Percentiles rank a stretch among this genome's conserved stretches.
Conservation (phyloP, 2,329 filamentous ascomycete species). For the Herpotrichia juniperi region DNA sequence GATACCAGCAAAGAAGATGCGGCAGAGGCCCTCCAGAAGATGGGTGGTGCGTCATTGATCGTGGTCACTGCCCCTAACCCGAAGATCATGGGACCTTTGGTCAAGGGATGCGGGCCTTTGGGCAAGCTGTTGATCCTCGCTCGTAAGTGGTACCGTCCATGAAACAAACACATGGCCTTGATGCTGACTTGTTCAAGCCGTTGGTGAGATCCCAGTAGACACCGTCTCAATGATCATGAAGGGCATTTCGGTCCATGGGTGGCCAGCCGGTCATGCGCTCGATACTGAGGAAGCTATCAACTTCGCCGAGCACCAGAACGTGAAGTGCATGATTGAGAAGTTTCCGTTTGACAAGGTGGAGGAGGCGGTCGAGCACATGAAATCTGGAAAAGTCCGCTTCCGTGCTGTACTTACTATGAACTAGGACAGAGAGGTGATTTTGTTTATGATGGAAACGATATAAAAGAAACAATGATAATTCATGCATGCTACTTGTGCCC, state of each 20-base stretch:
- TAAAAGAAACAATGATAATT: constrained; percentile 13
- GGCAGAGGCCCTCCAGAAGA: constrained; percentile 56
- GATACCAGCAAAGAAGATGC: constrained; percentile 59
- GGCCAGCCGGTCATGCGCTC: constrained; percentile 60
- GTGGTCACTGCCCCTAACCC: constrained; percentile 69
- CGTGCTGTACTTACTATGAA: constrained; percentile 58
- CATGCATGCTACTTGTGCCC: constrained; percentile 6
- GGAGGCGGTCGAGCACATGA: constrained; percentile 58
- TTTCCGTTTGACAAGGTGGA: constrained; percentile 59
- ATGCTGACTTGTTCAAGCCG: constrained; percentile 32
- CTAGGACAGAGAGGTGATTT: constrained; percentile 21
- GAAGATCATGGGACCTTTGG: constrained; percentile 59
- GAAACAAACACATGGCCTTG: not conserved
- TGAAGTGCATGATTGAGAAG: constrained; percentile 61
- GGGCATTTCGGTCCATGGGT: constrained; percentile 56
- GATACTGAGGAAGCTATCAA: constrained; percentile 61
- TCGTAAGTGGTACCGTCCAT: constrained; percentile 33
- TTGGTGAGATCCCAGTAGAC: constrained; percentile 53
- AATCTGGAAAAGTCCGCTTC: constrained; percentile 57
- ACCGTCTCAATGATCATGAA: constrained; percentile 53
- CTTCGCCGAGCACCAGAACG: constrained; percentile 54
- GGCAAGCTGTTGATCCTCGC: constrained; percentile 69
- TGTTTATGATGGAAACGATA: constrained; percentile 11
- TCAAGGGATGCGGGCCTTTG: constrained; percentile 58
- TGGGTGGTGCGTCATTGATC: constrained; percentile 68